Evolutionary conservation across 495 filamentous ascomycete species (phyloP).

Genomic region (Trichoderma parareesei): DNA sequence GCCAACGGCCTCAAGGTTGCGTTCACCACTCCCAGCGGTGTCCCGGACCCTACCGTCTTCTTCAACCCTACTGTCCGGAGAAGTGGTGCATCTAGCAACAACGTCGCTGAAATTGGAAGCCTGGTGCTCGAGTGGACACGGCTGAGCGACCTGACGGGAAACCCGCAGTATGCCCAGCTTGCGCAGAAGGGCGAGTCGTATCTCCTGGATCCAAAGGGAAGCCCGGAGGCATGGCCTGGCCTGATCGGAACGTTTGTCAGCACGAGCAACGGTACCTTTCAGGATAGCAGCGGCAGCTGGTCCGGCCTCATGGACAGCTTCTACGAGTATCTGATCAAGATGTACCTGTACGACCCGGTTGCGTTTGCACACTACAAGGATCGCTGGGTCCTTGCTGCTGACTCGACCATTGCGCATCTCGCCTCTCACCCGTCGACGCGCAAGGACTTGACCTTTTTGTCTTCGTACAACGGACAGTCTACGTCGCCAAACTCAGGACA

Average conservation of each 20-base stretch:
- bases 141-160: slow-evolving; percentile 66
- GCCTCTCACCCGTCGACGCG: slow-evolving; percentile 60
- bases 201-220: slow-evolving; percentile 58
- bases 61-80: slow-evolving; percentile 43
- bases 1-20: slow-evolving; percentile 68
- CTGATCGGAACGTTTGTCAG: slow-evolving; percentile 63
- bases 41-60: slow-evolving; percentile 66
- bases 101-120: slow-evolving; percentile 63
- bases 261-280: slow-evolving; percentile 56
- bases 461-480: slow-evolving; percentile 48
- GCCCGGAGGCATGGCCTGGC: slow-evolving; percentile 67
- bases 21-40: slow-evolving; percentile 66
- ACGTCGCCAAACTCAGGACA: slow-evolving; percentile 51
- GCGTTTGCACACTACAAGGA: slow-evolving; percentile 58
- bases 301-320: slow-evolving; percentile 72
- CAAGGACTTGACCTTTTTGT: slow-evolving; percentile 69
- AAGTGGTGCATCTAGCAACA: slow-evolving; percentile 48
- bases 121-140: slow-evolving; percentile 81
- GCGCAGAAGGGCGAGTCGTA: slow-evolving; percentile 64
- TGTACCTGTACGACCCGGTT: slow-evolving; percentile 72
- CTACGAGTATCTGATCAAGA: slow-evolving; percentile 93
- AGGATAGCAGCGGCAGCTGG: slow-evolving; percentile 66
- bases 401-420: slow-evolving; percentile 67
- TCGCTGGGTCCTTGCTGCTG: slow-evolving; percentile 69
- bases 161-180: slow-evolving; percentile 56